Conservation (phyloP, 805 yeast species). For the Candida nemodendra region DNA sequence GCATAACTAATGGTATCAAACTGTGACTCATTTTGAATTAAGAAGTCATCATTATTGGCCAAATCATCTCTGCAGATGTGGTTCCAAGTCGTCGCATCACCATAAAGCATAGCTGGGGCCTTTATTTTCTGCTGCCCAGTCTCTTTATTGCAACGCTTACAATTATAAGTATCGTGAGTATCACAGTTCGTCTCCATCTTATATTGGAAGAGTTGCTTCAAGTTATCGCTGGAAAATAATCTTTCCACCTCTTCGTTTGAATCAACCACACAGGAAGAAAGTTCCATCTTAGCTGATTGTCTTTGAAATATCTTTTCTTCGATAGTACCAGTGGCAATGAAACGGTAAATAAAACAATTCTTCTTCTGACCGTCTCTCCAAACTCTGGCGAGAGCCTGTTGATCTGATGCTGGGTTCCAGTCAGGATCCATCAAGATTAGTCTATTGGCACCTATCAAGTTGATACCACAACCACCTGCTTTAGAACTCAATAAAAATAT, state of each 20-base stretch:
- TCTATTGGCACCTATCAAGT: slow-evolving; percentile 93
- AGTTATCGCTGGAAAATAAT: slow-evolving; percentile 77
- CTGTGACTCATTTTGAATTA: slow-evolving; percentile 70
- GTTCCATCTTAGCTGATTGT: slow-evolving; percentile 88
- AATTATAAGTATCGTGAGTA: slow-evolving; percentile 88
- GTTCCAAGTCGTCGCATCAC: slow-evolving; percentile 98
- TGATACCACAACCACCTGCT: slow-evolving; percentile 99
- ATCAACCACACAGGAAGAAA: slow-evolving; percentile 95
- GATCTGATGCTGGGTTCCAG: slow-evolving; percentile 99
- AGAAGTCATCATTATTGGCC: slow-evolving; percentile 66
- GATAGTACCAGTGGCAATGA: slow-evolving; percentile 90
- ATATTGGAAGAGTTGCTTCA: slow-evolving; percentile 72
- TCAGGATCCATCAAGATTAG: slow-evolving; percentile 84
- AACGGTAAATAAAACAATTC: slow-evolving; percentile 91
- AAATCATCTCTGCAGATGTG: slow-evolving; percentile 70
- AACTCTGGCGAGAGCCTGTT: slow-evolving; percentile 95
- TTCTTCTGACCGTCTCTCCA: slow-evolving; percentile 99
- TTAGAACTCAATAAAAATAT: slow-evolving; percentile 87
- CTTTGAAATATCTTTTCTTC: slow-evolving; percentile 96
- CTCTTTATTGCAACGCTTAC: slow-evolving; percentile 66
- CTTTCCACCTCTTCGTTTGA: slow-evolving; percentile 95
- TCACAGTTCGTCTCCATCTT: slow-evolving; percentile 71
- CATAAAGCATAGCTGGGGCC: slow-evolving; percentile 89
- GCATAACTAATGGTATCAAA: slow-evolving; percentile 76
- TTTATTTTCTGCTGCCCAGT: slow-evolving; percentile 58